These are phyloP conservation scores for Sporothrix globosa DNA, from an alignment of 2,329 filamentous ascomycete genomes.

Conservation along the genomic window DNA sequence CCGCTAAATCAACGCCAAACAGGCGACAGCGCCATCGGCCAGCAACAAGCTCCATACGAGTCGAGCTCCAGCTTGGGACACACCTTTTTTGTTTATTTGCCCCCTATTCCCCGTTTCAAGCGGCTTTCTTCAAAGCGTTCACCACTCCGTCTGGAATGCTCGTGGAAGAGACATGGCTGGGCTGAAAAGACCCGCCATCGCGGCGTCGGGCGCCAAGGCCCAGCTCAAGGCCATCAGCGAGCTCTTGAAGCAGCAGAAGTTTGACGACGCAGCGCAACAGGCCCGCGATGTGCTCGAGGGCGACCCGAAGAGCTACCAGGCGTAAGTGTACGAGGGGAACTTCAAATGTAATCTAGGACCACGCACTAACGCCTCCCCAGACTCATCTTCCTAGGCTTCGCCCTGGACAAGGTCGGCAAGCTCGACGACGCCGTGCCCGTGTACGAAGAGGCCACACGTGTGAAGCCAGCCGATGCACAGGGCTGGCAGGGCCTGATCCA, in stretches of 20 bases:
- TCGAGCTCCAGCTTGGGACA: background rate
- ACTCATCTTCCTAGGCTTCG: conserved; percentile 85
- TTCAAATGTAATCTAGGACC: too few species aligned
- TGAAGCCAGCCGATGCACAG: conserved; percentile 76
- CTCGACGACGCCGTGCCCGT: conserved; percentile 73
- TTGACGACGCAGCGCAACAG: conserved; percentile 71
- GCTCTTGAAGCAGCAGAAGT: conserved; percentile 77
- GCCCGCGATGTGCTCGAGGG: conserved; percentile 69
- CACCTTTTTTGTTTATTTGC: background rate
- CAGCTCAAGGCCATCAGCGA: conserved; percentile 80
- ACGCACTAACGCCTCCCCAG: conserved; percentile 10
- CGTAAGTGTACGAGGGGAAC: conserved; percentile 47
- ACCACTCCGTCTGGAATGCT: background rate
- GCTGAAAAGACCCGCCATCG: conserved; percentile 35
- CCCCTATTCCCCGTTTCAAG: background rate
- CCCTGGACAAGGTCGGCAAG: conserved; percentile 74
- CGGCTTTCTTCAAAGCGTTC: too few species aligned
- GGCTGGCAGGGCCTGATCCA: conserved; percentile 89
- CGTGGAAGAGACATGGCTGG: conserved; percentile 31
- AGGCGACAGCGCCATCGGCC: background rate
- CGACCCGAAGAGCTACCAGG: conserved; percentile 81
- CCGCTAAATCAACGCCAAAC: conserved; percentile 10
- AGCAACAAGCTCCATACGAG: background rate
- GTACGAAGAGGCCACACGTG: conserved; percentile 71
- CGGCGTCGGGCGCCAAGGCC: conserved; percentile 65